Evolutionary conservation across 2,329 filamentous ascomycete species (phyloP).

Genomic region (Aspergillus viridinutans): DNA sequence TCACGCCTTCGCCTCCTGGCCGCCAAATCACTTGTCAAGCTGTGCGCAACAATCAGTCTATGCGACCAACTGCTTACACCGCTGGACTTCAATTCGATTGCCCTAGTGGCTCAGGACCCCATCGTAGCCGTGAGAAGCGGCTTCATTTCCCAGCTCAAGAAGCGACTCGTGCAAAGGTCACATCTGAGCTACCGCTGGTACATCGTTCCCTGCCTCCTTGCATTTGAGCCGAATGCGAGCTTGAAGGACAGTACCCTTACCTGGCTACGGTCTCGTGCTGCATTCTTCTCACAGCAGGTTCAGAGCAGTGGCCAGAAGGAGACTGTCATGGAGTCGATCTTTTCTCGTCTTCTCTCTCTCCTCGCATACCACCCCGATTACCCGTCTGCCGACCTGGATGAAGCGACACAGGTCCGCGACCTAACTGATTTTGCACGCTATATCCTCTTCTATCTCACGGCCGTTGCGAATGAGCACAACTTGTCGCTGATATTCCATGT

Average conservation of each 20-base stretch:
- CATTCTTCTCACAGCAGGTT: constrained; percentile 55
- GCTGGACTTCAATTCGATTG: constrained; percentile 73
- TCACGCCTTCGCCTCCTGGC: constrained; percentile 77
- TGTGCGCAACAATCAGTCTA: constrained; percentile 71
- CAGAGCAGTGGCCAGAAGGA: constrained; percentile 37
- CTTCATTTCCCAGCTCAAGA: constrained; percentile 84
- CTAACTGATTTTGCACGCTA: constrained; percentile 81
- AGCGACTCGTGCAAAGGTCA: constrained; percentile 47
- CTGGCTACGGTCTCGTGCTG: constrained; percentile 80
- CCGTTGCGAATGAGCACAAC: constrained; percentile 80
- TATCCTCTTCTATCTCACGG: constrained; percentile 80
- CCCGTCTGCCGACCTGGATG: constrained; percentile 34
- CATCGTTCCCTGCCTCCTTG: constrained; percentile 81
- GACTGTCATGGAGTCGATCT: constrained; percentile 71
- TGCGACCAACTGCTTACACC: constrained; percentile 69
- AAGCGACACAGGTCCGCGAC: constrained; percentile 50
- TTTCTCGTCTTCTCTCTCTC: constrained; percentile 78
- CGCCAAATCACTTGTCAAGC: constrained; percentile 74
- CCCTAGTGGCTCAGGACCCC: constrained; percentile 75
- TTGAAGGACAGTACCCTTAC: constrained; percentile 74
- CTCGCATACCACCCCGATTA: constrained; percentile 95
- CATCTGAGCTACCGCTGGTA: constrained; percentile 86
- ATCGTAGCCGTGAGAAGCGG: constrained; percentile 67
- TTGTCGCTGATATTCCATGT: constrained; percentile 86
- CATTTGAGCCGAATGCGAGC: constrained; percentile 76